Conservation (phyloP, 305 asterid species). For the Striga hermonthica region DNA sequence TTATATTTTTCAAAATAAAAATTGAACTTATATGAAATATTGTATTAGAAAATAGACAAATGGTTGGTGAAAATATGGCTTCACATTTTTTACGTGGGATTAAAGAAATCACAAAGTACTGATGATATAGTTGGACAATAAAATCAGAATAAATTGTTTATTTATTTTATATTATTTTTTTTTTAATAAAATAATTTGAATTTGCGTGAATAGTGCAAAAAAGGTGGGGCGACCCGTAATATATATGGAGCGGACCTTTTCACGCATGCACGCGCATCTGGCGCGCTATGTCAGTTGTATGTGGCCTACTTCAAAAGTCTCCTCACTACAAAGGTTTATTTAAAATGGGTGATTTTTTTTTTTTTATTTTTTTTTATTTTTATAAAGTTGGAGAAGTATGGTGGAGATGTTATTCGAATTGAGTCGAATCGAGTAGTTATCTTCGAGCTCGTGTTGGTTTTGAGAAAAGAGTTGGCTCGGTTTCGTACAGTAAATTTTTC, state of each 20-base stretch:
- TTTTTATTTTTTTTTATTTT: too few relatives aligned
- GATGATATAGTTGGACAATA: neutral
- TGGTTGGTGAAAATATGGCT: constrained; percentile 16
- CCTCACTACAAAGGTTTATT: neutral
- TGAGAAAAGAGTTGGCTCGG: too few relatives aligned
- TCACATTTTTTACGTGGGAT: constrained; percentile 6
- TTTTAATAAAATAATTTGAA: neutral
- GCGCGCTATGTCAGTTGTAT: neutral
- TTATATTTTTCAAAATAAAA: too few relatives aligned
- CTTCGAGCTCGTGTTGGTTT: too few relatives aligned
- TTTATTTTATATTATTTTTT: too few relatives aligned
- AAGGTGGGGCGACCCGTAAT: constrained; percentile 8
- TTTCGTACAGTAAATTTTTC: too few relatives aligned
- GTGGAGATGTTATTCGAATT: neutral
- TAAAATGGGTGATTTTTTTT: neutral
- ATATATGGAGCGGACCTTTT: constrained; percentile 29
- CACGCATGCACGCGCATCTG: constrained; percentile 33
- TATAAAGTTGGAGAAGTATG: neutral
- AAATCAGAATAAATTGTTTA: neutral
- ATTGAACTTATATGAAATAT: too few relatives aligned
- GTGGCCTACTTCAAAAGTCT: neutral
- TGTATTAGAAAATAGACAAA: constrained; percentile 3
- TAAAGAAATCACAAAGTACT: neutral
- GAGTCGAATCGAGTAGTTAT: too few relatives aligned
- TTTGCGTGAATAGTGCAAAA: neutral